Evolutionary conservation across 805 yeast genomes (phyloP).

Genomic region (Tetrapisispora arboricola): DNA sequence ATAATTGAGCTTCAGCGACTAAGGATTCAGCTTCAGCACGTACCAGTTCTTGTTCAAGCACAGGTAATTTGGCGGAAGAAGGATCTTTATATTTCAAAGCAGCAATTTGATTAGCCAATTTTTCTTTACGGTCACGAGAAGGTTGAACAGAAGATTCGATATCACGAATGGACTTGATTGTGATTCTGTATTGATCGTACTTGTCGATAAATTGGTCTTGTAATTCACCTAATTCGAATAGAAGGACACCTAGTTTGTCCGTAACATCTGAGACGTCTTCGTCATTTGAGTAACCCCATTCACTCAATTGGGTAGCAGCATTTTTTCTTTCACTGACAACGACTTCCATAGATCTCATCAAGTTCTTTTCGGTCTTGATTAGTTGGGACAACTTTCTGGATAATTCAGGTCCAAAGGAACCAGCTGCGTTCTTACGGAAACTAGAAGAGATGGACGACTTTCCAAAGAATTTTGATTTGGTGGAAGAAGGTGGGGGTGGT

Average conservation of each 20-base stretch:
- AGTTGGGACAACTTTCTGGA: conserved; percentile 83
- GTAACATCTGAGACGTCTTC: conserved; percentile 96
- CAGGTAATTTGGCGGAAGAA: conserved; percentile 88
- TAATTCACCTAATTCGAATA: conserved; percentile 93
- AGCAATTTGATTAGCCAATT: conserved; percentile 95
- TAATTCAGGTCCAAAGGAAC: conserved; percentile 88
- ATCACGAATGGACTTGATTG: conserved; percentile 88
- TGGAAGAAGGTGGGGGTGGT: conserved; percentile 71
- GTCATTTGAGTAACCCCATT: conserved; percentile 97
- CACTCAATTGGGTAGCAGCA: conserved; percentile 92
- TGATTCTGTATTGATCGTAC: conserved; percentile 95
- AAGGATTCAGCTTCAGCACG: conserved; percentile 98
- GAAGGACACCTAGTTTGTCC: conserved; percentile 90
- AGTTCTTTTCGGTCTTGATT: conserved; percentile 93
- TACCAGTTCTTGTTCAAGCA: conserved; percentile 95
- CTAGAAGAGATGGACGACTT: conserved; percentile 56
- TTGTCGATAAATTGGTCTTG: conserved; percentile 98
- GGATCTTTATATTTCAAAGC: conserved; percentile 98
- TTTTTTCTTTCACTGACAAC: conserved; percentile 90
- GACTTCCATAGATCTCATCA: conserved; percentile 86
- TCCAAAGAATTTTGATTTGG: conserved; percentile 68
- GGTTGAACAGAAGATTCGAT: conserved; percentile 98
- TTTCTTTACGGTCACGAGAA: conserved; percentile 94
- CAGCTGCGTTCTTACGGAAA: conserved; percentile 78
- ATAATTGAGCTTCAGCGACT: conserved; percentile 97